Evolutionary conservation across 1,284 basidiomycete genomes (phyloP).

Genomic region (Leccinum subrobustum): DNA sequence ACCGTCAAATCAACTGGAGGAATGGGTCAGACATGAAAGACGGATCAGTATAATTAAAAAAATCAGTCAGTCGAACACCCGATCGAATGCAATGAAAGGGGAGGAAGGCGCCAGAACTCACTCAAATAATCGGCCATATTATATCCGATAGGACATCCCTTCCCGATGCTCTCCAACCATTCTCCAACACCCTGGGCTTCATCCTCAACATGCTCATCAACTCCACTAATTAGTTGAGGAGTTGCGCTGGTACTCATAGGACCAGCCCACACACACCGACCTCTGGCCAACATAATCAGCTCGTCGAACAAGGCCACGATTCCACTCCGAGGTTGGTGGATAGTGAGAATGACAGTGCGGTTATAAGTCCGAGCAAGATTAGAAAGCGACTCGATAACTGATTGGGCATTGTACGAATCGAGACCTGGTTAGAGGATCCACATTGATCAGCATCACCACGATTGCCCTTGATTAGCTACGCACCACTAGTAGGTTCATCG

Average conservation of each 20-base stretch:
- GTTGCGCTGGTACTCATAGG: slow-evolving; percentile 25
- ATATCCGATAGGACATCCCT: slow-evolving; percentile 90
- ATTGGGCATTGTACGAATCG: slow-evolving; percentile 94
- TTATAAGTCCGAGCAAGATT: slow-evolving; percentile 87
- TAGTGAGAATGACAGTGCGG: slow-evolving; percentile 95
- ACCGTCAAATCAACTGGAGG: slow-evolving; percentile 80
- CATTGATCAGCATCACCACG: background rate
- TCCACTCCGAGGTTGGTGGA: slow-evolving; percentile 98
- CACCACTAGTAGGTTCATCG: slow-evolving; percentile 94
- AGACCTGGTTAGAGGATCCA: slow-evolving; percentile 53
- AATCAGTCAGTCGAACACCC: background rate
- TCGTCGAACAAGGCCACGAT: slow-evolving; percentile 96
- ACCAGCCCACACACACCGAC: slow-evolving; percentile 40
- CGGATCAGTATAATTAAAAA: too few relatives aligned
- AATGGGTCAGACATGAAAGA: slow-evolving; percentile 8
- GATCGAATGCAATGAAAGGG: background rate
- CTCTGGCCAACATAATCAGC: slow-evolving; percentile 81
- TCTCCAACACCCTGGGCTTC: slow-evolving; percentile 45
- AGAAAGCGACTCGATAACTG: slow-evolving; percentile 88
- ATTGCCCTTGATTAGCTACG: slow-evolving; percentile 25
- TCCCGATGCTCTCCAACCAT: slow-evolving; percentile 80
- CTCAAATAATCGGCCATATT: slow-evolving; percentile 96
- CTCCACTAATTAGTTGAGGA: slow-evolving; percentile 7
- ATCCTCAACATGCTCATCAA: slow-evolving; percentile 76
- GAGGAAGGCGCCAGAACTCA: slow-evolving; percentile 39